These are phyloP conservation scores for Ramaria rubella DNA, from an alignment of 768 basidiomycete species.

Conservation along the genomic window DNA sequence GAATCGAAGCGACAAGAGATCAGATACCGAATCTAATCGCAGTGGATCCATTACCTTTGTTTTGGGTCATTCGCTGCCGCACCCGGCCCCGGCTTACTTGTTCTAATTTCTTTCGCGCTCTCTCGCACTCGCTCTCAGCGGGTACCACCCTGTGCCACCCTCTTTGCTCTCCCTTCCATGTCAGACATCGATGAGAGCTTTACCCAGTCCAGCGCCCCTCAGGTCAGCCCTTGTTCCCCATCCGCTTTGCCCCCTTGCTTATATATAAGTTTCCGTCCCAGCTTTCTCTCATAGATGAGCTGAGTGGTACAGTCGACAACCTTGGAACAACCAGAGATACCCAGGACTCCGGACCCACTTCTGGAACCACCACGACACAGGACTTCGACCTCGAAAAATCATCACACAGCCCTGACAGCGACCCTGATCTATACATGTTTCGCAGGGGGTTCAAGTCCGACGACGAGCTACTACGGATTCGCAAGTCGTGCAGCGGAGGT, in stretches of 20 bases:
- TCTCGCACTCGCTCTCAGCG: background rate
- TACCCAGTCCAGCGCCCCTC: background rate
- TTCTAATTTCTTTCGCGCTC: background rate
- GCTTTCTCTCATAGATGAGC: background rate
- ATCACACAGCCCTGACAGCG: background rate
- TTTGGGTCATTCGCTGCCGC: background rate
- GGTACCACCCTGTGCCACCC: background rate
- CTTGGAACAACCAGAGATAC: background rate
- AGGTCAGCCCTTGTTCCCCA: background rate
- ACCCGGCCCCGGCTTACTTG: background rate
- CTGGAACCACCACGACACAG: background rate
- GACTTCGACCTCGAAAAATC: constrained; percentile 3
- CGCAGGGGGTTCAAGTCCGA: constrained; percentile 54
- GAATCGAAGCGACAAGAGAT: background rate
- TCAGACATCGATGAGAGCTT: background rate
- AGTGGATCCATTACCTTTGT: background rate
- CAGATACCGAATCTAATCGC: background rate
- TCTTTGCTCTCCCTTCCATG: background rate
- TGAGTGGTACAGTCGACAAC: background rate
- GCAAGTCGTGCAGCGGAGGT: constrained; percentile 48
- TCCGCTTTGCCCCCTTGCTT: background rate
- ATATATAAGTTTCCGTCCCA: background rate
- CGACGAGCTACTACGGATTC: constrained; percentile 55
- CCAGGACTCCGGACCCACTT: background rate
- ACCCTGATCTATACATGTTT: constrained; percentile 60